Base-by-base conservation (phyloP, 805 yeast species). In the Pichia cephalocereana region DNA sequence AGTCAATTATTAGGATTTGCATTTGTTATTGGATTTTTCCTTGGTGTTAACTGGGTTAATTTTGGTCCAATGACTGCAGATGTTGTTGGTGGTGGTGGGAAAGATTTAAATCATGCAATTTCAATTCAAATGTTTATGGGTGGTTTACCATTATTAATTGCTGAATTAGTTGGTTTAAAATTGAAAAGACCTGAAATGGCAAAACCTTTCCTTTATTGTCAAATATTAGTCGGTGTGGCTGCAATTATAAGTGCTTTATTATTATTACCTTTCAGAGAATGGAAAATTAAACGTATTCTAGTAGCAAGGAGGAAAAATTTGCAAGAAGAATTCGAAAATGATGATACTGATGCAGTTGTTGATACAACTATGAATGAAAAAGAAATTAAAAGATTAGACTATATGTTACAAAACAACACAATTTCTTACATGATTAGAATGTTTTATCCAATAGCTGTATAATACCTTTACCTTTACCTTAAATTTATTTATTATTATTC, bases 181-280 rank as follows among this genome's bases (percentile, higher is more conserved):
- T 44, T 67, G 36, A 49, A 46, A 53, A 51, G 57, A 50, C 64
- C 58, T n/a, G 47, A 56, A n/a, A 44, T 56, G 11, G 38, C 37
- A 3, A 52, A 51, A 43, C 86, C 86, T 2, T 83, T 72, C 54
- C 62, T 76, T 19, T 72, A 80, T 55, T 71, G 85, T 18, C 88
- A 83, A 57, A 70, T 81, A 1, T 79, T 80, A 55, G 77, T 79
- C 14, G 85, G 83, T 5, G 48, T 63, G 34, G 56, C 70, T 18
- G 64, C 77, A 45, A 72, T 75, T 46, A 59, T 73, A 10, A 65
- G 66, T 23, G 74, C 75, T 0, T 50, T 72, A 6, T 6, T 74
- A 2, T 52, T 81, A 38, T 52, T 80, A 2, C 66, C 78, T 1
- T 67, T 78, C 39, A 69, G 90, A 57, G 83, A 80, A 55, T 71